These are phyloP conservation scores for Yarrowia divulgata DNA, from an alignment of 805 yeast genomes.

Conservation along the genomic window DNA sequence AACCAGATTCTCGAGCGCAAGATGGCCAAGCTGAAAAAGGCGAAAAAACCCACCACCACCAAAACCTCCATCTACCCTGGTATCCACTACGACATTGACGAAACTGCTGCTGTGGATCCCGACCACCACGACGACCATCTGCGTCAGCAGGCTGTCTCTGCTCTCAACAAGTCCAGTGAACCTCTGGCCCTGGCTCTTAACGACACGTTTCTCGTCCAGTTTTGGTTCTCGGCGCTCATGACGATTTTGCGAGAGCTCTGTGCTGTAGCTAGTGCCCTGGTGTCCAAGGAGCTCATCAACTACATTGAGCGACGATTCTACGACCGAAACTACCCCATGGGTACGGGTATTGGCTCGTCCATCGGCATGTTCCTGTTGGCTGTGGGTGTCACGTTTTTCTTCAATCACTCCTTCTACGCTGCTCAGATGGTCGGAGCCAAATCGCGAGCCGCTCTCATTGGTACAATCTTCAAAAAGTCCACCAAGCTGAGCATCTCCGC, in stretches of 20 bases:
- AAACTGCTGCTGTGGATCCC: slow-evolving; percentile 35
- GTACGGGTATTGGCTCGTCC: slow-evolving; percentile 75
- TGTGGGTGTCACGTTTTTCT: slow-evolving; percentile 55
- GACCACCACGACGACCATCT: slow-evolving; percentile 14
- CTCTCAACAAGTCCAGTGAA: slow-evolving; percentile 40
- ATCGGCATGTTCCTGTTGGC: slow-evolving; percentile 70
- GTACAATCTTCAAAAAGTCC: slow-evolving; percentile 68
- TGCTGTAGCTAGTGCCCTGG: slow-evolving; percentile 65
- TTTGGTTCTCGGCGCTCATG: slow-evolving; percentile 48
- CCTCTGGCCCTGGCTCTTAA: slow-evolving; percentile 49
- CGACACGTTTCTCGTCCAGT: slow-evolving; percentile 49
- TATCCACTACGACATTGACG: not conserved
- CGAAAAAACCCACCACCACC: slow-evolving; percentile 32
- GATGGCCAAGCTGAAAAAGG: slow-evolving; percentile 1
- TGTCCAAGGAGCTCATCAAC: slow-evolving; percentile 66
- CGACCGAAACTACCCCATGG: slow-evolving; percentile 53
- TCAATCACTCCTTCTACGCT: slow-evolving; percentile 68
- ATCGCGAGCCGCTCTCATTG: slow-evolving; percentile 72
- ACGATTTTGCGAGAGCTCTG: slow-evolving; percentile 47
- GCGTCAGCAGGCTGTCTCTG: slow-evolving; percentile 15
- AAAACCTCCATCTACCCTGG: slow-evolving; percentile 56
- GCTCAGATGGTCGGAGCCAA: slow-evolving; percentile 68
- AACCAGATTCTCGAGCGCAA: slow-evolving; percentile 43
- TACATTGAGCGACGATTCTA: slow-evolving; percentile 64
- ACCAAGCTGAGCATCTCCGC: slow-evolving; percentile 62